These are phyloP conservation scores for Populus trichocarpa DNA, from an alignment of 441 rosid species.

Conservation along the genomic window DNA sequence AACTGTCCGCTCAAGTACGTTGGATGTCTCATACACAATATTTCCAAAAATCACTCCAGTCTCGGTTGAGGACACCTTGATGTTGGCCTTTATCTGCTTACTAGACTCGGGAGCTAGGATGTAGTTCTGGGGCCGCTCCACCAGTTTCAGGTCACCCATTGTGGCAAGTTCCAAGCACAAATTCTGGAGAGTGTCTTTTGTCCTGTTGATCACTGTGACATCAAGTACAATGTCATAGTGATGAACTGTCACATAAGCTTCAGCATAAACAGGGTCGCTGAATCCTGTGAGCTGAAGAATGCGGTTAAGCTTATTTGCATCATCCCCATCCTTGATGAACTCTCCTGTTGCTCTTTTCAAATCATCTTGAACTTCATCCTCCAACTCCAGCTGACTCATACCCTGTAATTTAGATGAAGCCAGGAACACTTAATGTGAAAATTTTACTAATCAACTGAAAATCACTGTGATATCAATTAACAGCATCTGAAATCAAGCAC, in stretches of 20 bases:
- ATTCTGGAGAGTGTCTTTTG: constrained; percentile 91
- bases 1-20: constrained; percentile 78
- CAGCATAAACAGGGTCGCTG: constrained; percentile 94
- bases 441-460: not conserved
- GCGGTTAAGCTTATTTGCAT: constrained; percentile 86
- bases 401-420: constrained; percentile 48
- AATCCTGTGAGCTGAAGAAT: constrained; percentile 94
- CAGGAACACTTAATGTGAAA: not conserved
- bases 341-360: constrained; percentile 95
- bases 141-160: constrained; percentile 93
- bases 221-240: constrained; percentile 93
- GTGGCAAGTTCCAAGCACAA: constrained; percentile 89
- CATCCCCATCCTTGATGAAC: constrained; percentile 79
- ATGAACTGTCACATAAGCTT: constrained; percentile 88
- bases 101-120: constrained; percentile 91
- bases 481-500: not conserved
- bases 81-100: constrained; percentile 92
- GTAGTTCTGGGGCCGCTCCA: constrained; percentile 91
- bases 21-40: constrained; percentile 86
- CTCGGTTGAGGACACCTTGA: constrained; percentile 97
- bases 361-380: constrained; percentile 96
- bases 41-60: constrained; percentile 95
- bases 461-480: not conserved
- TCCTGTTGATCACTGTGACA: constrained; percentile 78
- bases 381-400: constrained; percentile 94